Evolutionary conservation across 2,329 filamentous ascomycete species (phyloP).

Genomic region (Trichoderma oligosporum): DNA sequence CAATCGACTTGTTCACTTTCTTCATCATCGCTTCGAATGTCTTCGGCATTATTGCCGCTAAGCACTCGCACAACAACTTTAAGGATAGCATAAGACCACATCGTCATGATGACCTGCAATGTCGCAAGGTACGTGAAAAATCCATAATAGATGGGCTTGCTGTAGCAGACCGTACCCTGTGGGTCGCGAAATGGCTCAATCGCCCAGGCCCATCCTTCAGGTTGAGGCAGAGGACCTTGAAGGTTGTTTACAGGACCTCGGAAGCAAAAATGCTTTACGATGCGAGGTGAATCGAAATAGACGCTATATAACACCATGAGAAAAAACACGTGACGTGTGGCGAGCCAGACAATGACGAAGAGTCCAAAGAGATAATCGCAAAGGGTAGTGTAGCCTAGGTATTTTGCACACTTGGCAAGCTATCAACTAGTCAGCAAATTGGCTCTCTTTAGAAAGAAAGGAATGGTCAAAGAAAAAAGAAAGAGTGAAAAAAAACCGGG

Average conservation of each 20-base stretch:
- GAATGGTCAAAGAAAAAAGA: background rate
- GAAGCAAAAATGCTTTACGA: constrained; percentile 70
- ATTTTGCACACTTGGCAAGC: constrained; percentile 92
- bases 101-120: constrained; percentile 73
- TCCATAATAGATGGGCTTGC: constrained; percentile 65
- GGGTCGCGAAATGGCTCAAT: constrained; percentile 70
- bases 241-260: constrained; percentile 53
- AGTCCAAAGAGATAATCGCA: constrained; percentile 83
- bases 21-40: constrained; percentile 84
- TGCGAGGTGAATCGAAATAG: constrained; percentile 59
- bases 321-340: constrained; percentile 79
- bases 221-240: constrained; percentile 48
- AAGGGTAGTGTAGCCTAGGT: constrained; percentile 67
- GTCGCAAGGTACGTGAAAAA: constrained; percentile 75
- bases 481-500: background rate
- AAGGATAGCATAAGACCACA: constrained; percentile 89
- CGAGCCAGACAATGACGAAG: constrained; percentile 82
- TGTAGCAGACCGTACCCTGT: constrained; percentile 76
- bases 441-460: background rate
- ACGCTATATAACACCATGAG: constrained; percentile 77
- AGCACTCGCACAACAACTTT: constrained; percentile 77
- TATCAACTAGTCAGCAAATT: constrained; percentile 34
- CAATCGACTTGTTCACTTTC: constrained; percentile 49
- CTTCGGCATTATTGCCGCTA: constrained; percentile 72
- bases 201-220: constrained; percentile 57